A percentile compares a stretch with the other conserved stretches of the same genome.
These are phyloP conservation scores for Manihot esculenta DNA, from an alignment of 441 rosid genomes.

Conservation along the genomic window DNA sequence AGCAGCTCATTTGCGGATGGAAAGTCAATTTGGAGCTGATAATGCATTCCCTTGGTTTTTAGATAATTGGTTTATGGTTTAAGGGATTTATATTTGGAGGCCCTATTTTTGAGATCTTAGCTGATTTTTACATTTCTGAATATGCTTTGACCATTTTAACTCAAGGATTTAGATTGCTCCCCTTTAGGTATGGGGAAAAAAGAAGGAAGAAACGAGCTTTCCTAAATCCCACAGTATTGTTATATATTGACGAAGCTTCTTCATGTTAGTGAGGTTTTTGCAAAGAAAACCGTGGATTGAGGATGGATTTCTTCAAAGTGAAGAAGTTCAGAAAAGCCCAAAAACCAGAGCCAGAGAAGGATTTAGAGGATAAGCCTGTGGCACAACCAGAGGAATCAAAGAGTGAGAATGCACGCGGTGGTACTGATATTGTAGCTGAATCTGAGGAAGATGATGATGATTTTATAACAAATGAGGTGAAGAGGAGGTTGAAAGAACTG, in stretches of 20 bases:
- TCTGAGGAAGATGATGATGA: constrained; percentile 91
- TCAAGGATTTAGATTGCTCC: constrained; percentile 6
- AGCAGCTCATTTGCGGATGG: neutral
- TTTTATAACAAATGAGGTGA: constrained; percentile 89
- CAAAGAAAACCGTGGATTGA: constrained; percentile 14
- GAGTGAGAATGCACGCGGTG: constrained; percentile 31
- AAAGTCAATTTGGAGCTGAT: constrained; percentile 7
- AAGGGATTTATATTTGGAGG: constrained; percentile 4
- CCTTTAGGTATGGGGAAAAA: neutral
- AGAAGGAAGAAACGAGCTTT: neutral
- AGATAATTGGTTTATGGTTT: neutral
- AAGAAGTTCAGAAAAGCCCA: constrained; percentile 60
- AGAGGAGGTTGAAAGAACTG: constrained; percentile 83
- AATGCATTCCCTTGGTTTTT: neutral
- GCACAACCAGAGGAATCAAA: constrained; percentile 45
- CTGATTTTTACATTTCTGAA: constrained; percentile 10
- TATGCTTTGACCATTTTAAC: constrained; percentile 18
- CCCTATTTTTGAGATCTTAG: constrained; percentile 22
- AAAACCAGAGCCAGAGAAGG: constrained; percentile 47
- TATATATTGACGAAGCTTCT: neutral
- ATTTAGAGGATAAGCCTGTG: constrained; percentile 47
- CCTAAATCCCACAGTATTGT: neutral
- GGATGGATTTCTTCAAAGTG: constrained; percentile 80
- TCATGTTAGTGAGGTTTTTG: neutral
- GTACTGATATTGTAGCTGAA: constrained; percentile 33